Conservation (phyloP, 1,139 yeast genomes). For the Nakaseomyces sp. region DNA sequence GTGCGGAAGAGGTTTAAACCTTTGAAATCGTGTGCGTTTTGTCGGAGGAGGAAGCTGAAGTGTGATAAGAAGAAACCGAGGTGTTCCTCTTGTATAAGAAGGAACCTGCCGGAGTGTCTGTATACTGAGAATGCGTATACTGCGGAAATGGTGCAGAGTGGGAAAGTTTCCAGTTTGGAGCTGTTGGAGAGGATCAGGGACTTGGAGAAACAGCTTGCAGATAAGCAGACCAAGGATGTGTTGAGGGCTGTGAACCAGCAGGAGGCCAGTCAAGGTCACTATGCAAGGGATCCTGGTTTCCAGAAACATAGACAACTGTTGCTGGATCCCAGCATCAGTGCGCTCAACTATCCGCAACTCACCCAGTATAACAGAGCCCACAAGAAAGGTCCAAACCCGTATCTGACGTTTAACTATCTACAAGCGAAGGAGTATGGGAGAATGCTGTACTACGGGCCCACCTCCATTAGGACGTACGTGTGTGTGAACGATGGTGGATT, state of each 20-base stretch:
- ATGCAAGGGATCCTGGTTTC: too few species aligned
- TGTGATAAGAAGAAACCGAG: constrained; percentile 27
- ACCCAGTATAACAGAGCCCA: background rate
- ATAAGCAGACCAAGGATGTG: background rate
- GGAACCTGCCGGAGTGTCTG: constrained; percentile 20
- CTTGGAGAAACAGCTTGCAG: constrained; percentile 8
- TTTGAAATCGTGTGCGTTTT: constrained; percentile 28
- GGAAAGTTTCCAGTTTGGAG: background rate
- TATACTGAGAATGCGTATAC: constrained; percentile 19
- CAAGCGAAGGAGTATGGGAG: constrained; percentile 16
- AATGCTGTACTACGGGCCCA: constrained; percentile 23
- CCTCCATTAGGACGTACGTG: constrained; percentile 20
- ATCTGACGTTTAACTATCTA: constrained; percentile 13
- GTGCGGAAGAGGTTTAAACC: constrained; percentile 13
- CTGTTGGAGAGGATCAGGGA: constrained; percentile 7
- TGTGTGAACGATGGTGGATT: constrained; percentile 17
- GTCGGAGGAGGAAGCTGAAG: constrained; percentile 28
- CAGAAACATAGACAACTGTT: too few species aligned
- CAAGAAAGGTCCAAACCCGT: constrained; percentile 13
- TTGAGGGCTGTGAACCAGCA: background rate
- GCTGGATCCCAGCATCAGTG: background rate
- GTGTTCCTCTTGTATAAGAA: constrained; percentile 22
- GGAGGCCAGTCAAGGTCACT: background rate
- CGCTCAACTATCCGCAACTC: background rate
- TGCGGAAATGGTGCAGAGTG: constrained; percentile 7